These are phyloP conservation scores for Tetrahymena borealis DNA, from an alignment of 73 alveolate genomes.

Conservation along the genomic window DNA sequence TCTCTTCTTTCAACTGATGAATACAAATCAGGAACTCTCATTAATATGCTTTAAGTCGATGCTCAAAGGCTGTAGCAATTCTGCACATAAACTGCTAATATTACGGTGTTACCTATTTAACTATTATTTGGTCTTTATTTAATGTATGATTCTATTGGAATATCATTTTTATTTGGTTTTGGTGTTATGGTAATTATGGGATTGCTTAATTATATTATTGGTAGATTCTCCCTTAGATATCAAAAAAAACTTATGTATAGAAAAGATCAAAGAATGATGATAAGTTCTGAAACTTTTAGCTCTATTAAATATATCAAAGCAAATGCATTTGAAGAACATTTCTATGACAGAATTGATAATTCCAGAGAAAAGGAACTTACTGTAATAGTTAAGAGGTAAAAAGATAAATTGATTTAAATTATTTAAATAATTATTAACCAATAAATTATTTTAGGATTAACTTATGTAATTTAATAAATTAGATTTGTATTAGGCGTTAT, in stretches of 20 bases:
- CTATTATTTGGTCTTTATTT: slow-evolving; percentile 15
- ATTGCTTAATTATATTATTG: slow-evolving; percentile 9
- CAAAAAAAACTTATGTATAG: background rate
- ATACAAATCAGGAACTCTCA: slow-evolving; percentile 8
- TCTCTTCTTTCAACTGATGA: slow-evolving; percentile 8
- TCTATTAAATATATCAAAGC: slow-evolving; percentile 30
- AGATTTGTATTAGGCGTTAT: slow-evolving; percentile 11
- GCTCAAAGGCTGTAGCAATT: slow-evolving; percentile 14
- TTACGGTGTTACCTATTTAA: slow-evolving; percentile 6
- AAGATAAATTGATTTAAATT: too few species aligned
- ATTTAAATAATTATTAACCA: too few species aligned
- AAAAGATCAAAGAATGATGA: slow-evolving; percentile 24
- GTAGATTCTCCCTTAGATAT: slow-evolving; percentile 21
- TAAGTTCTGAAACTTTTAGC: slow-evolving; percentile 11
- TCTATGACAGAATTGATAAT: background rate
- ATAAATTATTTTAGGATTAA: too few species aligned
- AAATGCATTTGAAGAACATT: slow-evolving; percentile 30
- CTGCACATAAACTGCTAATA: slow-evolving; percentile 3
- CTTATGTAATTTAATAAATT: background rate
- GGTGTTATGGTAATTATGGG: slow-evolving; percentile 22
- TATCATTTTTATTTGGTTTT: slow-evolving; percentile 29
- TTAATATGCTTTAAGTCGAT: slow-evolving; percentile 34
- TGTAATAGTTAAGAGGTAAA: background rate
- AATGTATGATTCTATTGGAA: slow-evolving; percentile 24
- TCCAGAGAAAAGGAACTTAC: background rate